phyloP scores from a whole-genome alignment of 2,329 filamentous ascomycete genomes.

The Leptographium lundbergii region DNA sequence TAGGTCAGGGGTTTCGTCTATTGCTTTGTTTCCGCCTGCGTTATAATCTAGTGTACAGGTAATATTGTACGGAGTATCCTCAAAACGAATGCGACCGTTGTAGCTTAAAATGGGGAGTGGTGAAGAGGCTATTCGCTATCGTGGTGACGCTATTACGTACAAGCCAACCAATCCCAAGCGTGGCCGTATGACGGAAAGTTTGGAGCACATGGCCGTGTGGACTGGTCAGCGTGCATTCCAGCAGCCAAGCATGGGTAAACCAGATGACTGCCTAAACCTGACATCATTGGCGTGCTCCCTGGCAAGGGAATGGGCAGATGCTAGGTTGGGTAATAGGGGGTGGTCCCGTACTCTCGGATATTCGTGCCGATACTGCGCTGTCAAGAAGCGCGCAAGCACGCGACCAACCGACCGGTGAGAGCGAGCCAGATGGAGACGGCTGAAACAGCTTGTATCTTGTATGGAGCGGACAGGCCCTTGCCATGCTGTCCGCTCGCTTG shows the following conservation, averaged over 20 bases:
- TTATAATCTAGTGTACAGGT: neutral
- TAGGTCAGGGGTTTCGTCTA: neutral
- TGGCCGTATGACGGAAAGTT: neutral
- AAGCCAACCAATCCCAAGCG: neutral
- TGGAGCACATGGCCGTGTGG: neutral
- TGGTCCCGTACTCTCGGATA: neutral
- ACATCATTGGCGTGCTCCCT: neutral
- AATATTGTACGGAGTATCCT: neutral
- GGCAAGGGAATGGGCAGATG: neutral
- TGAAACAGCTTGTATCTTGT: neutral
- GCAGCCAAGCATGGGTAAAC: neutral
- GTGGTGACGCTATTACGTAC: slow-evolving; percentile 5
- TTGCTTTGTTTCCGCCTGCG: neutral
- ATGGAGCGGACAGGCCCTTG: neutral
- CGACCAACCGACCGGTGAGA: neutral
- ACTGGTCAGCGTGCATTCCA: neutral
- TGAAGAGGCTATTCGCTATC: neutral
- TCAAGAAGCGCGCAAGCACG: neutral
- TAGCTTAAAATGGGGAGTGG: neutral
- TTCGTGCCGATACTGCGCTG: neutral
- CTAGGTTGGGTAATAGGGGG: neutral
- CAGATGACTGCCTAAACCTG: neutral
- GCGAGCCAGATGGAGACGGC: neutral
- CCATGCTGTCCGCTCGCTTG: neutral
- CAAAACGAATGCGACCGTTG: neutral